A percentile compares a stretch with the other conserved stretches of the same genome.
Evolutionary conservation across 2,329 filamentous ascomycete genomes (phyloP).

Genomic region (Fusarium duplospermum): DNA sequence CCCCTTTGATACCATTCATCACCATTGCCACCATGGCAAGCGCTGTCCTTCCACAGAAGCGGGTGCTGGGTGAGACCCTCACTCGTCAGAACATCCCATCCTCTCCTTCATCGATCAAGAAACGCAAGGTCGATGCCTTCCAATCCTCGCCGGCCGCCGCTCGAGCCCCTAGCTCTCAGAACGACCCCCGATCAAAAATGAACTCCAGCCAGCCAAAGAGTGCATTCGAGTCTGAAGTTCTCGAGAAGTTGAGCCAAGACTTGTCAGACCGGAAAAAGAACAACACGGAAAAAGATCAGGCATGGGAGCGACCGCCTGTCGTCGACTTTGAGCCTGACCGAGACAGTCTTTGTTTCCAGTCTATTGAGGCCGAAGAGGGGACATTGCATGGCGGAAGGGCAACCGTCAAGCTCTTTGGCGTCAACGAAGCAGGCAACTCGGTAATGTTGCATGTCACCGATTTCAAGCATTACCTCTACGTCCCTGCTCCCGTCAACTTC

Average conservation of each 20-base stretch:
- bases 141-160: conserved; percentile 65
- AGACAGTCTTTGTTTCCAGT: conserved; percentile 87
- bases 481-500: conserved; percentile 88
- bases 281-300: conserved; percentile 92
- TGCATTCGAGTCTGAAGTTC: conserved; percentile 90
- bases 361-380: conserved; percentile 95
- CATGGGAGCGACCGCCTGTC: conserved; percentile 78
- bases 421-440: conserved; percentile 86
- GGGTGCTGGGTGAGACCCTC: conserved; percentile 76
- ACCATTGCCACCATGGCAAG: conserved; percentile 58
- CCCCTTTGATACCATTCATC: conserved; percentile 16
- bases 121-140: conserved; percentile 79
- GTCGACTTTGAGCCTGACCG: conserved; percentile 65
- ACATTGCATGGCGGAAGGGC: conserved; percentile 79
- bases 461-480: conserved; percentile 96
- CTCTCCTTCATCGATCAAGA: conserved; percentile 75
- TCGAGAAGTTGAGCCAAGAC: conserved; percentile 96
- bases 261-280: conserved; percentile 85
- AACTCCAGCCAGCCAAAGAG: conserved; percentile 87
- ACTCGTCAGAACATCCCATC: conserved; percentile 71
- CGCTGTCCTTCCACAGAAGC: conserved; percentile 73
- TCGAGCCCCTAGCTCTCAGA: conserved; percentile 72
- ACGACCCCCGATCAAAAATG: conserved; percentile 68
- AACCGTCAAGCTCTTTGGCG: conserved; percentile 92
- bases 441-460: conserved; percentile 94